phyloP scores from a whole-genome alignment of 2,329 filamentous ascomycete species.

The Rutstroemia sp. region DNA sequence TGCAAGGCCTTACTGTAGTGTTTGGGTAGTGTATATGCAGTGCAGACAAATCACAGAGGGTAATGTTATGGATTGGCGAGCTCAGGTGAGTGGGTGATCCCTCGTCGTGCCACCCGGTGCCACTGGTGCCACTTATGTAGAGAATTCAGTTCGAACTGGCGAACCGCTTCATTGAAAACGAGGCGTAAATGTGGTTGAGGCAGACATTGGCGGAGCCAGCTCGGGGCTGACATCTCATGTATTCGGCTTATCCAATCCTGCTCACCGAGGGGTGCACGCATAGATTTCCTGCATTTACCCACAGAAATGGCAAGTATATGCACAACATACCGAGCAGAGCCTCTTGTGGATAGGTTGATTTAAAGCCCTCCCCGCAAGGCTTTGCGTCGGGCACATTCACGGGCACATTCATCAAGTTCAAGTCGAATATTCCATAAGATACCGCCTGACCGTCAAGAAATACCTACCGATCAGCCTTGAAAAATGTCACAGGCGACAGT shows the following conservation, averaged over 20 bases:
- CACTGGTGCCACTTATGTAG: background rate
- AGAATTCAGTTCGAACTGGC: background rate
- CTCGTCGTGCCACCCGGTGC: too few relatives aligned
- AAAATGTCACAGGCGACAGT: background rate
- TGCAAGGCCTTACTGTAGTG: too few relatives aligned
- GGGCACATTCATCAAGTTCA: background rate
- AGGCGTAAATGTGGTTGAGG: background rate
- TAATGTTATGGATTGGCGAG: background rate
- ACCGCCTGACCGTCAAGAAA: too few relatives aligned
- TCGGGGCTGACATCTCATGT: background rate
- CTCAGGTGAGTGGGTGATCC: background rate
- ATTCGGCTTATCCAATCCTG: background rate
- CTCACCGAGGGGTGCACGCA: background rate
- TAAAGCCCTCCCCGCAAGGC: background rate
- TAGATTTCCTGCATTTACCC: background rate
- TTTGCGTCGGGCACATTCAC: background rate
- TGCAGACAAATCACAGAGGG: too few relatives aligned
- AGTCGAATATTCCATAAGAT: background rate
- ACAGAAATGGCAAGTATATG: too few relatives aligned
- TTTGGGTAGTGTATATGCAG: too few relatives aligned
- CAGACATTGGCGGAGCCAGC: background rate
- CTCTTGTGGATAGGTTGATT: background rate
- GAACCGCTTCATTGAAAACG: background rate
- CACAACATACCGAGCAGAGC: background rate
- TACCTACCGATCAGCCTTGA: background rate